Base-by-base conservation (phyloP, 805 yeast genomes). In the Candida incommunis region DNA sequence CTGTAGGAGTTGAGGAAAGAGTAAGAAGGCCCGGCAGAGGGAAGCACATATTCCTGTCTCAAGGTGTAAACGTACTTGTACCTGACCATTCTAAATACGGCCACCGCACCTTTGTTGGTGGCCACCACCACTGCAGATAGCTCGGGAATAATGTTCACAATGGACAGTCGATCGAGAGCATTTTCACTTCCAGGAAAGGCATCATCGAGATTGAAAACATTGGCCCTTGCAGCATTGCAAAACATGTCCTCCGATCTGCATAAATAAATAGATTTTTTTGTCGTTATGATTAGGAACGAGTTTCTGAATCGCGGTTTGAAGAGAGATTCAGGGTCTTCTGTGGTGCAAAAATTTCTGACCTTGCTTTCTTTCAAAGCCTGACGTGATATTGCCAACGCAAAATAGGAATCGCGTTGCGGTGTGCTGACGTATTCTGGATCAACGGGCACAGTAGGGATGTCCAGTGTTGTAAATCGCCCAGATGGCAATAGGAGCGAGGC, bases 141-240 rank as follows among this genome's bases (percentile, higher is more conserved):
- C 41, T 64, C 66, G 0, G 70, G 69, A 4, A 72, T 63, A 11
- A 68, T 50, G 22, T 51, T 51, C 1, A 57, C 55, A 2, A 63
- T 57, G 16, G 58, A 57, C 23, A 64, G 31, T 35, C 67, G 46
- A 42, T 62, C 59, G 15, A 50, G 52, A 9, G 49, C 43, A 2
- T 41, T 44, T 25, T 51, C 50, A 20, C 44, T 46, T 5, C 45
- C 41, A 3, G 48, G 48, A 37, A 44, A 46, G 5, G 45, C 46
- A 5, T 51, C 55, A 35, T 55, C 53, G 49, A 66, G 54, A 16
- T 64, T 63, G 51, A 72, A 75, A 1, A 74, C 54, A 21, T 64
- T 56, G 3, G 65, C 57, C 1, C 75, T 68, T 1, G 74, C 66
- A 3, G 74, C 66, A 50, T 66, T 69, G 53, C 78, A 74, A 27